Base-by-base conservation (phyloP, 768 basidiomycete genomes). In the Suillus alpinus region DNA sequence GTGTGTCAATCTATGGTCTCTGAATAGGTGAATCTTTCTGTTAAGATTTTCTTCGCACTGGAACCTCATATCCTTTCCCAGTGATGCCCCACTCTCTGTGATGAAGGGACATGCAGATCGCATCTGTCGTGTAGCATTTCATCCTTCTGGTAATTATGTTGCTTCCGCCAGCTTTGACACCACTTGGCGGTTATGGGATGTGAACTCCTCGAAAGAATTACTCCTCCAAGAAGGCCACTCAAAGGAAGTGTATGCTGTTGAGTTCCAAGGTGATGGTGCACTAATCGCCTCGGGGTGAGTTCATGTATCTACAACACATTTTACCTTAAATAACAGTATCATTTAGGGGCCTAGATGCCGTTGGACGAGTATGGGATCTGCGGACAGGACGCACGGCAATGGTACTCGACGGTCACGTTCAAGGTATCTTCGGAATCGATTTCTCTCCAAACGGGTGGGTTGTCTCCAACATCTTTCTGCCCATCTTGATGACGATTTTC, bases 171-270 rank as follows among this genome's bases (percentile, higher is more conserved):
- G 92, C 64, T 98, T 95, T 67, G 97, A 99, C 73, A 96, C 93
- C 16, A 92, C 96, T 31, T 99, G 97, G 97, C 80, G 97, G 47
- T 74, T 98, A 57, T 99, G 97, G 97, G 96, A 99, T 73, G 89
- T 94, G 14, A 81, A 82, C 56, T 91, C 87, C 0, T 78, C 86
- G 1, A 87, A 86, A 72, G 94, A 97, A 68, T 72, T 99, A 12
- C 76, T 96, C 32, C 74, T 95, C 12, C 97, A 99, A 74, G 95
- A 98, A 73, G 97, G 97, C 0, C 97, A 99, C 70, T 94, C 94
- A 4, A 95, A 95, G 71, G 95, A 97, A 70, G 95, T 98, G 0
- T 98, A 96, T 71, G 80, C 93, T 2, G 82, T 99, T n/a, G 93
- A 94, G 64, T 98, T 97, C 71, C 97, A 99, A 71, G 85, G 88